Base-by-base conservation (phyloP, 495 filamentous ascomycete species). In the Neurospora pannonica region DNA sequence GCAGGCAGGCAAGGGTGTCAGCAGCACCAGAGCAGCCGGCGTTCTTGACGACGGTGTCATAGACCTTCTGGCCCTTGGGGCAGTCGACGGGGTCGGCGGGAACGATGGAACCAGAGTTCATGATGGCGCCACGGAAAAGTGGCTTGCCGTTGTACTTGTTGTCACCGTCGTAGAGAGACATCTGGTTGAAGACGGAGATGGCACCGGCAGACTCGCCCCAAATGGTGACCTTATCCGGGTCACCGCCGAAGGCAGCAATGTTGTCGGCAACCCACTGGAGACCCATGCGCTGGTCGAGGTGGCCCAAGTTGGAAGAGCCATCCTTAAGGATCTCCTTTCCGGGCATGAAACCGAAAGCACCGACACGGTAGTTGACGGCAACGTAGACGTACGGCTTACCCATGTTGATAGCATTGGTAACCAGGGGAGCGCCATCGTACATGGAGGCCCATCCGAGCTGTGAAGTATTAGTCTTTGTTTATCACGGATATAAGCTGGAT, bases 151-250 rank as follows among this genome's bases (percentile, higher is more conserved):
- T 92, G 82, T 93, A 93, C 0, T 79, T 89, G 80, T 89, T 87
- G 78, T 93, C 81, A 11, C 92, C 92, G 77, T 88, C 87, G 78
- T 92, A 92, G 24, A 93, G 81, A 4, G 87, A 81, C 87, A 92
- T 91, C 74, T 93, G 92, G 77, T 92, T 86, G 60, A 89, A 87
- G 24, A 94, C 91, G 7, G 90, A 92, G 74, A 92, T 92, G 17
- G 89, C 85, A 5, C 92, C 92, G 2, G 92, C 91, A 3, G 89
- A 92, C 77, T 93, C 90, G 48, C 91, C 92, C 88, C 90, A 92
- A 71, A 93, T 90, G 21, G 90, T 92, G 17, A 93, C 91, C 74
- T 86, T 87, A 21, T 82, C 78, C 5, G 90, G 86, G 77, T 93
- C 88, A 39, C 91, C 92, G 69, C 91, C 92, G 72, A 94, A 94